A percentile compares a stretch with the other conserved stretches of the same genome.
Conservation (phyloP, 139 green algal species). For the Deuterostichococcus epilithicus region DNA sequence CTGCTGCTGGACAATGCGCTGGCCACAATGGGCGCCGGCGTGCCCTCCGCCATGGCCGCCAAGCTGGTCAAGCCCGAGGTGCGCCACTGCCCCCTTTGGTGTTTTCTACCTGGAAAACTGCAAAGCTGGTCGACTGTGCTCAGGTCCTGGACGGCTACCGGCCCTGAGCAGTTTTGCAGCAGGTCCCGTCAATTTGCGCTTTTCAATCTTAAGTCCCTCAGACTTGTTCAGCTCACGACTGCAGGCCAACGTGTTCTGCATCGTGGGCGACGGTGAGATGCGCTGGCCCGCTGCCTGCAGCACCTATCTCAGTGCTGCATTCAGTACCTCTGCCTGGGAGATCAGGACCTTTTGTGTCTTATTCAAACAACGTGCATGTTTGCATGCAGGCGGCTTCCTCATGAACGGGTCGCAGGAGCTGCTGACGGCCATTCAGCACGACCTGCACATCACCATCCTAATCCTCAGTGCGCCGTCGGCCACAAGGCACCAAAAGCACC, state of each 20-base stretch:
- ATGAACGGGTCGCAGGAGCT: conserved; percentile 42
- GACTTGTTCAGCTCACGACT: too few relatives aligned
- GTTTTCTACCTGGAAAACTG: not conserved
- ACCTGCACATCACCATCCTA: conserved; percentile 35
- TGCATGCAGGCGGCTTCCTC: conserved; percentile 28
- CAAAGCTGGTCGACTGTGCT: conserved; percentile 15
- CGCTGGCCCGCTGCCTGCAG: not conserved
- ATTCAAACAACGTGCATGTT: too few relatives aligned
- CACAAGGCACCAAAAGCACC: too few relatives aligned
- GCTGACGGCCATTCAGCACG: conserved; percentile 25
- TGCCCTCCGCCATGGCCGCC: conserved; percentile 37
- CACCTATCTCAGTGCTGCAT: too few relatives aligned
- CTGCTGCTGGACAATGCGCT: conserved; percentile 44
- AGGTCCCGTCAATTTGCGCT: too few relatives aligned
- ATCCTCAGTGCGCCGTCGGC: conserved; percentile 23
- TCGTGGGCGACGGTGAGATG: conserved; percentile 24
- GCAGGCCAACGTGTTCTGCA: conserved; percentile 18
- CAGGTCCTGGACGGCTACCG: too few relatives aligned
- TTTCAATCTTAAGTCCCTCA: too few relatives aligned
- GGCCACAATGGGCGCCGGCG: conserved; percentile 39
- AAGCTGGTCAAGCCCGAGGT: conserved; percentile 29
- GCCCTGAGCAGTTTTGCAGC: too few relatives aligned
- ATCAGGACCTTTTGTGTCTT: too few relatives aligned
- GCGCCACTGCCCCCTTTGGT: not conserved
- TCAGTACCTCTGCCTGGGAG: too few relatives aligned